Conservation (phyloP, 2,329 filamentous ascomycete genomes). For the Drechmeria coniospora region DNA sequence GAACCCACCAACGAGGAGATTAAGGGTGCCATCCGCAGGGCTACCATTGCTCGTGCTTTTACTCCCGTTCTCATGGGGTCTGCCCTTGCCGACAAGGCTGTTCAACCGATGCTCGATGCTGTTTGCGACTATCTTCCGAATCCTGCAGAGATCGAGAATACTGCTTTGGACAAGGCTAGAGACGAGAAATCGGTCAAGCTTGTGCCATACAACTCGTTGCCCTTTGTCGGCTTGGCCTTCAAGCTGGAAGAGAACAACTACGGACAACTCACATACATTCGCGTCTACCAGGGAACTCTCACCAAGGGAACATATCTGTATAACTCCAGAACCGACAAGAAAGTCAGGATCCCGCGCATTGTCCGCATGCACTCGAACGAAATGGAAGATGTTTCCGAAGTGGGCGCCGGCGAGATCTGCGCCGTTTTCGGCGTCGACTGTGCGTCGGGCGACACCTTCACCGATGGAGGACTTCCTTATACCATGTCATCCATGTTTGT, state of each 20-base stretch:
- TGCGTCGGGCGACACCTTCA: constrained; percentile 95
- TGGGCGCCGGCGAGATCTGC: constrained; percentile 94
- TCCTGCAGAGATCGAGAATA: constrained; percentile 75
- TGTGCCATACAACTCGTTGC: constrained; percentile 81
- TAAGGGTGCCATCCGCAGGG: constrained; percentile 78
- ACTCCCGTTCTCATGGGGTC: constrained; percentile 94
- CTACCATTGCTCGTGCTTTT: constrained; percentile 83
- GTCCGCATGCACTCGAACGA: constrained; percentile 99
- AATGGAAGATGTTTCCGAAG: constrained; percentile 90
- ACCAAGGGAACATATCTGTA: constrained; percentile 81
- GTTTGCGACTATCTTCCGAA: constrained; percentile 94
- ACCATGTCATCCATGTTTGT: constrained; percentile 98
- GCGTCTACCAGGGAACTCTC: constrained; percentile 88
- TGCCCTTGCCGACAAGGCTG: constrained; percentile 81
- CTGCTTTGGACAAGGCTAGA: constrained; percentile 70
- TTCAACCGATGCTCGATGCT: constrained; percentile 93
- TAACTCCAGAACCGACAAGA: constrained; percentile 90
- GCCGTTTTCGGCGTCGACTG: constrained; percentile 97
- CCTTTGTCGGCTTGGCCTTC: constrained; percentile 92
- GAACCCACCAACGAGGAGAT: constrained; percentile 70
- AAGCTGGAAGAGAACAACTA: constrained; percentile 99
- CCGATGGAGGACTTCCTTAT: constrained; percentile 81
- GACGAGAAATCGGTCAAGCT: constrained; percentile 71
- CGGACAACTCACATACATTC: constrained; percentile 93
- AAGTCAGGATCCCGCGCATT: constrained; percentile 90